A percentile compares a stretch with the other conserved stretches of the same genome.
phyloP scores from a whole-genome alignment of 1,139 yeast genomes.

The Blastobotrys illinoisensis region DNA sequence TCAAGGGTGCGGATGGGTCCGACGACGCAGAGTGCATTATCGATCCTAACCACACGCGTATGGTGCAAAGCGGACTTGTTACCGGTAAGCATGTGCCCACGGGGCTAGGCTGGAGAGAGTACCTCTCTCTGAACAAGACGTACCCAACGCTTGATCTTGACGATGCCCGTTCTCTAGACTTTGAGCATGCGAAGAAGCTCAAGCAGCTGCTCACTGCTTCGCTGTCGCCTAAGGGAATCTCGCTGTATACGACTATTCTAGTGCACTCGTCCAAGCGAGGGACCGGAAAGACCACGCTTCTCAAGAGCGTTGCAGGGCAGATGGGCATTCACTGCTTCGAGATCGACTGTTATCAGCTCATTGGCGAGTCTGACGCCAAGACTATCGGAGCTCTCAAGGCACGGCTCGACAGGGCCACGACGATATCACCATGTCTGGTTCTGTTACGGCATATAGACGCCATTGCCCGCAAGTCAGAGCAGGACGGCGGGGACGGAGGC shows the following conservation, averaged over 20 bases:
- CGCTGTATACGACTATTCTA: slow-evolving; percentile 57
- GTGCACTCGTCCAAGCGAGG: slow-evolving; percentile 68
- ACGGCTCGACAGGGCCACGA: slow-evolving; percentile 56
- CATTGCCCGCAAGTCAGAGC: slow-evolving; percentile 64
- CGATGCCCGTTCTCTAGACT: slow-evolving; percentile 29
- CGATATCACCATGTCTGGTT: slow-evolving; percentile 45
- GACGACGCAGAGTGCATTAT: slow-evolving; percentile 46
- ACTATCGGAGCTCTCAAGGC: slow-evolving; percentile 76
- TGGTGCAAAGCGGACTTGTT: slow-evolving; percentile 59
- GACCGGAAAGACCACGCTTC: slow-evolving; percentile 69
- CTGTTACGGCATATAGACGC: slow-evolving; percentile 71
- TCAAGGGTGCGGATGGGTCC: slow-evolving; percentile 37
- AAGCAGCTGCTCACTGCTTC: slow-evolving; percentile 32
- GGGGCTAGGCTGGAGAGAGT: slow-evolving; percentile 48
- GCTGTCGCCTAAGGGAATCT: slow-evolving; percentile 31
- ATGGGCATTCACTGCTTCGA: slow-evolving; percentile 67
- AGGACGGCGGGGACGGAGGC: slow-evolving; percentile 50
- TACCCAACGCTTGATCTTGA: slow-evolving; percentile 32
- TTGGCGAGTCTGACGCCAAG: slow-evolving; percentile 64
- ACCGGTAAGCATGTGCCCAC: slow-evolving; percentile 37
- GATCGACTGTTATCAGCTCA: slow-evolving; percentile 55
- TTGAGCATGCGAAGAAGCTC: slow-evolving; percentile 45
- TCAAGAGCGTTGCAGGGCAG: slow-evolving; percentile 49
- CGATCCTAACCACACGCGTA: slow-evolving; percentile 58
- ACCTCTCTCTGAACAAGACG: slow-evolving; percentile 34